Evolutionary conservation across 768 basidiomycete species (phyloP).

Genomic region (Sutorius australiensis): DNA sequence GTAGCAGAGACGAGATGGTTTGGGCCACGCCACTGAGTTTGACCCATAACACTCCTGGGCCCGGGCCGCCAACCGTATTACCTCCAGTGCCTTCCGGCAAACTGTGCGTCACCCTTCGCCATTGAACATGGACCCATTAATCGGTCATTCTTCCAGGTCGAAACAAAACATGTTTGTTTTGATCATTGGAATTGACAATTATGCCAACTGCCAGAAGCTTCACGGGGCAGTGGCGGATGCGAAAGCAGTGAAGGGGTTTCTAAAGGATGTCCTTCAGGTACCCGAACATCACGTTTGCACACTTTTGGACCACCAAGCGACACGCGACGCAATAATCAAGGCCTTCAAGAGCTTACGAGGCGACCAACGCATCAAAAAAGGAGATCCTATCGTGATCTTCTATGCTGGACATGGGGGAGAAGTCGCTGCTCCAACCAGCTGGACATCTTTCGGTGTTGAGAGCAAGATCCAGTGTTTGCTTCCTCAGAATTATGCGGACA

Average conservation of each 20-base stretch:
- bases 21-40: background rate
- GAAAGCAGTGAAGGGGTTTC: constrained; percentile 34
- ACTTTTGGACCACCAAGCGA: constrained; percentile 38
- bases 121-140: background rate
- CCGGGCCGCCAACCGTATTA: background rate
- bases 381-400: constrained; percentile 40
- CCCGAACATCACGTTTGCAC: constrained; percentile 33
- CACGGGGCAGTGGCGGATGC: constrained; percentile 40
- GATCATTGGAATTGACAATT: constrained; percentile 43
- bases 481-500: constrained; percentile 33
- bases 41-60: too few relatives aligned
- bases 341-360: constrained; percentile 21
- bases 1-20: background rate
- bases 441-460: constrained; percentile 20
- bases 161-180: constrained; percentile 30
- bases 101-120: background rate
- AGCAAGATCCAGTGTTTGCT: constrained; percentile 27
- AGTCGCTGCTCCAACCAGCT: constrained; percentile 27
- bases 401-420: constrained; percentile 45
- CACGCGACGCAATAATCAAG: constrained; percentile 33
- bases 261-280: constrained; percentile 30
- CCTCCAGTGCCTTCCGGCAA: background rate
- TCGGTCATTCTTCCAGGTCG: background rate
- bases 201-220: constrained; percentile 29
- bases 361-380: constrained; percentile 24